Percentiles rank a stretch among this genome's conserved stretches.
These are phyloP conservation scores for Takashimella tepidaria DNA, from an alignment of 1,284 basidiomycete species.

Conservation along the genomic window DNA sequence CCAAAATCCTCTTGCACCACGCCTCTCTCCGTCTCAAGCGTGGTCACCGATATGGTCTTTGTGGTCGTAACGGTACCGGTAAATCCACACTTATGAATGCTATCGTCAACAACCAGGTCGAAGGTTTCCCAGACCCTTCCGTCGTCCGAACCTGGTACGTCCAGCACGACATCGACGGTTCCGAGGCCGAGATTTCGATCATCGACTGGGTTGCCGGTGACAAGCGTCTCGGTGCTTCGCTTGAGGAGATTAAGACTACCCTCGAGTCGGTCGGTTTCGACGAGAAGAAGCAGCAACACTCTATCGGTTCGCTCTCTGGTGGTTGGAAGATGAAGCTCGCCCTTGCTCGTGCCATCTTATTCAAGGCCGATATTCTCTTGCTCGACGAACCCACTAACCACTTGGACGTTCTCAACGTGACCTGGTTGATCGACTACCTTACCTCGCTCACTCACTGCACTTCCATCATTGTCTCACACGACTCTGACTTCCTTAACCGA, in stretches of 20 bases:
- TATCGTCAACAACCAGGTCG: constrained; percentile 92
- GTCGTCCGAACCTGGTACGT: constrained; percentile 96
- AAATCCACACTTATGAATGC: constrained; percentile 98
- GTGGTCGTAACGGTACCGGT: constrained; percentile 96
- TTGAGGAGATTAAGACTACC: constrained; percentile 70
- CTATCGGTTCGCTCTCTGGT: constrained; percentile 91
- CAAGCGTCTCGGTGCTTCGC: constrained; percentile 69
- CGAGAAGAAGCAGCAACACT: constrained; percentile 73
- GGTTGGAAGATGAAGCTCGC: constrained; percentile 99
- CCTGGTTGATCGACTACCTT: constrained; percentile 95
- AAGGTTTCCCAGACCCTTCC: constrained; percentile 87
- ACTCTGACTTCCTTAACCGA: constrained; percentile 98
- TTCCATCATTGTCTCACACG: constrained; percentile 97
- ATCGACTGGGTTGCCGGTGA: constrained; percentile 82
- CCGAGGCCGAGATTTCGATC: constrained; percentile 85
- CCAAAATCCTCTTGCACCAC: constrained; percentile 95
- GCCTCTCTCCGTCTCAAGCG: constrained; percentile 94
- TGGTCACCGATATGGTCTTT: constrained; percentile 96
- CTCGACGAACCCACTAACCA: constrained; percentile 99
- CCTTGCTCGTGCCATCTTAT: constrained; percentile 94
- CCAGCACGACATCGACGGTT: constrained; percentile 96
- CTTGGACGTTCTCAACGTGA: constrained; percentile 93
- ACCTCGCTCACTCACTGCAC: constrained; percentile 83
- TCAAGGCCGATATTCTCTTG: constrained; percentile 95
- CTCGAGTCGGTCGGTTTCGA: constrained; percentile 88